These are phyloP conservation scores for Eucalyptus sp. DNA, from an alignment of 345 rosid genomes.

Conservation along the genomic window DNA sequence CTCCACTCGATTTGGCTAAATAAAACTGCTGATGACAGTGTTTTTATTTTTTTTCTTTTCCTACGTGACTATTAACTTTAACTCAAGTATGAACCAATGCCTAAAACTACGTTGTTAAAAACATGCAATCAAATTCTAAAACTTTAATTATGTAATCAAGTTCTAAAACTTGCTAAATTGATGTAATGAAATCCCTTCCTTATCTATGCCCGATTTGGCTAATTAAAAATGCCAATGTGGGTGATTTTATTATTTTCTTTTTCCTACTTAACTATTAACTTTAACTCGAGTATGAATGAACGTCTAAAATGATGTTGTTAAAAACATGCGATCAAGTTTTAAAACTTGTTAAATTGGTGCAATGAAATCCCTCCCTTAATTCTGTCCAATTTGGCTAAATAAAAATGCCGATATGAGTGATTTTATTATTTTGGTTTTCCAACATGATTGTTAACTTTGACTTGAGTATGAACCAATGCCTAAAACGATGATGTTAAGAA, in stretches of 20 bases:
- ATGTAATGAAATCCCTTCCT: not conserved
- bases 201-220: accelerated
- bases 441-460: accelerated
- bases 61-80: not conserved
- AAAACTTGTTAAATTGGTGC: too few relatives aligned
- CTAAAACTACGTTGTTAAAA: not conserved
- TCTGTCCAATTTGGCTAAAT: too few relatives aligned
- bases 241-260: not conserved
- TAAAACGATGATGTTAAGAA: not conserved
- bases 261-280: not conserved
- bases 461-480: too few relatives aligned
- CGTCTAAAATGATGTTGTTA: too few relatives aligned
- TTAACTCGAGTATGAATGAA: accelerated
- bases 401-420: too few relatives aligned
- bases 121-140: not conserved
- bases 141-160: not conserved
- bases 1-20: accelerated
- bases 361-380: too few relatives aligned
- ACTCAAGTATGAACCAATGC: not conserved
- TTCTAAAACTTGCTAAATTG: not conserved
- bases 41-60: too few relatives aligned
- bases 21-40: not conserved
- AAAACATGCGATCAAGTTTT: too few relatives aligned
- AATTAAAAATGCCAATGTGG: not conserved
- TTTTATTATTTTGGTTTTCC: too few relatives aligned